phyloP scores from a whole-genome alignment of 2,329 filamentous ascomycete species.

The Neopestalotiopsis sp. region DNA sequence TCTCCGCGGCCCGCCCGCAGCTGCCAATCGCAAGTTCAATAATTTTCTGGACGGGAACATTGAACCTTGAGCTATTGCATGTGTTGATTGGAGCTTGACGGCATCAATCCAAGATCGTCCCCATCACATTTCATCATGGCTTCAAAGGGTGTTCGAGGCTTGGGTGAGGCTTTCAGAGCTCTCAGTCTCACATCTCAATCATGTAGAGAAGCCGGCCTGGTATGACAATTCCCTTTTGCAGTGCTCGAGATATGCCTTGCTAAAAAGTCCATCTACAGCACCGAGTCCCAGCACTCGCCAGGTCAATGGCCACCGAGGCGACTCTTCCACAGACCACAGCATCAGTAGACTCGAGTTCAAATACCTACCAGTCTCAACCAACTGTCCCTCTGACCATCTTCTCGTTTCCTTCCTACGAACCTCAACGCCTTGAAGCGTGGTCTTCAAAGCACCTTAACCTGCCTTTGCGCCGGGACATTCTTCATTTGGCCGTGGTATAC shows the following conservation, averaged over 20 bases:
- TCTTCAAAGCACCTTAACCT: slow-evolving; percentile 82
- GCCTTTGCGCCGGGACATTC: slow-evolving; percentile 86
- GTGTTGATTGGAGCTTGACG: slow-evolving; percentile 4
- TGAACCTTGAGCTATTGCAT: slow-evolving; percentile 12
- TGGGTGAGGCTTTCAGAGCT: slow-evolving; percentile 57
- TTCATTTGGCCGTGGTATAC: slow-evolving; percentile 90
- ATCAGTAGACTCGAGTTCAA: slow-evolving; percentile 37
- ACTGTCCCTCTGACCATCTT: slow-evolving; percentile 86
- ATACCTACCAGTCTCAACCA: slow-evolving; percentile 54
- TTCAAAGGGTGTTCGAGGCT: slow-evolving; percentile 52
- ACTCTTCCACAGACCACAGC: slow-evolving; percentile 43
- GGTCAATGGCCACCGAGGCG: slow-evolving; percentile 62
- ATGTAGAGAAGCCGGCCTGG: slow-evolving; percentile 39
- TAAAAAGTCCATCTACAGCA: slow-evolving; percentile 27
- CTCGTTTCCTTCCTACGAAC: slow-evolving; percentile 88
- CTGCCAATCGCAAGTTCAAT: slow-evolving; percentile 22
- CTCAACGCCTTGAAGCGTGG: slow-evolving; percentile 77
- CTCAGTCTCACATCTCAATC: slow-evolving; percentile 52
- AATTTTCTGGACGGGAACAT: slow-evolving; percentile 31
- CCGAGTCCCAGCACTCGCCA: slow-evolving; percentile 45
- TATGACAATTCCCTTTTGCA: slow-evolving; percentile 27
- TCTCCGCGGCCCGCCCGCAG: slow-evolving; percentile 1
- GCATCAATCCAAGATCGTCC: not conserved
- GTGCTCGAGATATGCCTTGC: not conserved
- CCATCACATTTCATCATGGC: slow-evolving; percentile 42